These are phyloP conservation scores for Talaromyces sp. DNA, from an alignment of 2,329 filamentous ascomycete genomes.

Conservation along the genomic window DNA sequence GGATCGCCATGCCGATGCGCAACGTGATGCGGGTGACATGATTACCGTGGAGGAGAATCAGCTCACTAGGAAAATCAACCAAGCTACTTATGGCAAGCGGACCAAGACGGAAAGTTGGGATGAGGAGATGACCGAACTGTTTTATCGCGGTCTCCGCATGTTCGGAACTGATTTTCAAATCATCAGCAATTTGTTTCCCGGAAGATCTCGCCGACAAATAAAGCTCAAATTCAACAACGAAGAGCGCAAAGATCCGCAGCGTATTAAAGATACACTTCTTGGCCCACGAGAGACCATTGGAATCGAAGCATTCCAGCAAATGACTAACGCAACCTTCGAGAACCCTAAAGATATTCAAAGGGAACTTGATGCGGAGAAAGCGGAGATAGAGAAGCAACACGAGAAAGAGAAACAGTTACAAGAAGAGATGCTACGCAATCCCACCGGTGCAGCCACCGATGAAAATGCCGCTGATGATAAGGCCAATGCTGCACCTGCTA, in stretches of 20 bases:
- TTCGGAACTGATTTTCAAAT: constrained; percentile 69
- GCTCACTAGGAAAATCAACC: constrained; percentile 51
- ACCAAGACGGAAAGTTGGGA: constrained; percentile 60
- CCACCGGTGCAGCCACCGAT: constrained; percentile 35
- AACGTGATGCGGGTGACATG: constrained; percentile 49
- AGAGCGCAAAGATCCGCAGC: constrained; percentile 57
- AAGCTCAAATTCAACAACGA: constrained; percentile 67
- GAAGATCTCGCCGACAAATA: constrained; percentile 61
- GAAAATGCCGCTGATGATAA: constrained; percentile 32
- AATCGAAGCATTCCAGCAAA: constrained; percentile 47
- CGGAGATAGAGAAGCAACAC: constrained; percentile 50
- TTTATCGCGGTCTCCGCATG: constrained; percentile 64
- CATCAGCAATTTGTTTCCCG: constrained; percentile 64
- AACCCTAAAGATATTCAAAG: constrained; percentile 44
- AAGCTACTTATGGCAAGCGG: constrained; percentile 51
- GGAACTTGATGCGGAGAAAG: constrained; percentile 49
- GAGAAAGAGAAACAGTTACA: constrained; percentile 49
- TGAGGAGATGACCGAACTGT: constrained; percentile 60
- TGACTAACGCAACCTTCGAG: constrained; percentile 50
- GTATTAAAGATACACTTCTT: constrained; percentile 56
- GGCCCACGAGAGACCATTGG: constrained; percentile 49
- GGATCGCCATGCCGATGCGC: constrained; percentile 58
- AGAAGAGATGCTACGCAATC: constrained; percentile 47
- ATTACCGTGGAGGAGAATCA: constrained; percentile 51
- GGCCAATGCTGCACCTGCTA: constrained; percentile 28